Evolutionary conservation across 441 rosid genomes (phyloP).

Genomic region (Jatropha multifida): DNA sequence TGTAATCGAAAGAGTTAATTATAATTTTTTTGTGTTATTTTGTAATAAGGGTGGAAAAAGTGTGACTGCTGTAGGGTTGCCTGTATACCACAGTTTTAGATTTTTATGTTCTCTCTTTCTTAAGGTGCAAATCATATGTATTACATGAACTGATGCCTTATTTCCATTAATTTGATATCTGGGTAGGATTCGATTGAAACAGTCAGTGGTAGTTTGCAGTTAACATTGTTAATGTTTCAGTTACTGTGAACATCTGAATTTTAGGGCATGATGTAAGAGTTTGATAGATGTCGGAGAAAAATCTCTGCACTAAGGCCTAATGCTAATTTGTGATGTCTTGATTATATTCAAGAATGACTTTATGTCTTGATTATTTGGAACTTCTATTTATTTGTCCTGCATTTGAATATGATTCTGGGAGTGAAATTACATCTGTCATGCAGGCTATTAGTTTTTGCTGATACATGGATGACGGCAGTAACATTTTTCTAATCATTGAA

Average conservation of each 20-base stretch:
- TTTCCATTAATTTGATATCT: neutral
- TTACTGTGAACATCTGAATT: neutral
- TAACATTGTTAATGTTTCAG: neutral
- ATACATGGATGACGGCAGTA: neutral
- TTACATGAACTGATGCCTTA: neutral
- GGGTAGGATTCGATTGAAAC: neutral
- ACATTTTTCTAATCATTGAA: neutral
- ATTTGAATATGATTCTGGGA: neutral
- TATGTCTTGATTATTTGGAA: neutral
- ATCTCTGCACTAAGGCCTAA: neutral
- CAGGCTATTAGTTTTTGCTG: neutral
- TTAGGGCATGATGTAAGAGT: neutral
- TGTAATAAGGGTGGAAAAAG: neutral
- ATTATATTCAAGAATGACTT: neutral
- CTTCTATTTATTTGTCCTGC: neutral
- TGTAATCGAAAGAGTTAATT: neutral
- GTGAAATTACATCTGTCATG: neutral
- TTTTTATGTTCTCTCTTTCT: neutral
- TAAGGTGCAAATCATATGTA: neutral
- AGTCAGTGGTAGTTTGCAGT: neutral
- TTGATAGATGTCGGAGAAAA: neutral
- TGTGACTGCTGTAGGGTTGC: neutral
- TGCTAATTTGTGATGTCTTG: neutral
- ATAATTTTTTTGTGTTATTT: neutral
- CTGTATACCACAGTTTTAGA: too few relatives aligned